phyloP scores from a whole-genome alignment of 129 eudicot genomes.

The Flaveria brownii region DNA sequence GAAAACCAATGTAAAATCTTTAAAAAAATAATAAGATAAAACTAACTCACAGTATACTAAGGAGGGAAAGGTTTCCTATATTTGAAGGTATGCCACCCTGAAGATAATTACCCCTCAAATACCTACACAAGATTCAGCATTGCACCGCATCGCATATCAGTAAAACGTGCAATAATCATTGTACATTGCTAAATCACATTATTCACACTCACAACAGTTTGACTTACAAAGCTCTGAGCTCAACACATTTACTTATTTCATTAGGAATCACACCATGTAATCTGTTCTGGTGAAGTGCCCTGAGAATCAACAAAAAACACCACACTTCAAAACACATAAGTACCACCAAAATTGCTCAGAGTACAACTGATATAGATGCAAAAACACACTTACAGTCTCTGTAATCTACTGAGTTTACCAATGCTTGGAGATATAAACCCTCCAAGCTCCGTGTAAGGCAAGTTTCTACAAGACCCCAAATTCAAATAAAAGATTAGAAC shows the following conservation, averaged over 20 bases:
- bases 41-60: constrained; percentile 76
- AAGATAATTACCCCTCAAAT: constrained; percentile 83
- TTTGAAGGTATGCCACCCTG: constrained; percentile 94
- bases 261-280: constrained; percentile 82
- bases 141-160: background rate
- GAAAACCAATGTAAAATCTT: background rate
- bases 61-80: constrained; percentile 74
- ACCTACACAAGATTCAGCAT: constrained; percentile 43
- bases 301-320: constrained; percentile 28
- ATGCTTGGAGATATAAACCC: constrained; percentile 89
- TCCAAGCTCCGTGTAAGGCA: constrained; percentile 86
- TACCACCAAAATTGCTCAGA: background rate
- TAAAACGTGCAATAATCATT: background rate
- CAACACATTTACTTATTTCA: constrained; percentile 74
- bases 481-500: constrained; percentile 12
- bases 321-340: background rate
- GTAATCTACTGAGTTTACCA: constrained; percentile 69
- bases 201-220: constrained; percentile 1
- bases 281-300: constrained; percentile 97
- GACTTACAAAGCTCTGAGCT: constrained; percentile 93
- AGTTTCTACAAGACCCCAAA: constrained; percentile 54
- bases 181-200: background rate
- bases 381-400: constrained; percentile 72
- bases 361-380: background rate
- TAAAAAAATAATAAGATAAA: background rate